Conservation (phyloP, 1,139 yeast species). For the Candida freyschussii region DNA sequence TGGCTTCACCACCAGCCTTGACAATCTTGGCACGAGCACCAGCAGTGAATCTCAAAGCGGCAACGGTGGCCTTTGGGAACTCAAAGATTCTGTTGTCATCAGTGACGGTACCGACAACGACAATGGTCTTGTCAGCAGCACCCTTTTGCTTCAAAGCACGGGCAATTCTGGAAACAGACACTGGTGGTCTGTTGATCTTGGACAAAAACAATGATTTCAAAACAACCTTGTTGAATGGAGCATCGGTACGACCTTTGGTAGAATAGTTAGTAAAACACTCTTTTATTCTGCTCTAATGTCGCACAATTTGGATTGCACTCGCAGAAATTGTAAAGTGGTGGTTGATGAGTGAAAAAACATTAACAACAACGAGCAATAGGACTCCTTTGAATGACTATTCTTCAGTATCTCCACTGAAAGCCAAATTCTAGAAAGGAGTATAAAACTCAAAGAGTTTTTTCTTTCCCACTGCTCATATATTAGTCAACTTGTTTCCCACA, state of each 20-base stretch:
- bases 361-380: conserved; percentile 7
- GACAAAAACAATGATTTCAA: conserved; percentile 94
- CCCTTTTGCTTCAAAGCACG: conserved; percentile 81
- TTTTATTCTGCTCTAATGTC: conserved; percentile 54
- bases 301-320: conserved; percentile 51
- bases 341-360: conserved; percentile 3
- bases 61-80: conserved; percentile 95
- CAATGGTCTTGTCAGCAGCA: conserved; percentile 87
- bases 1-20: conserved; percentile 99
- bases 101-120: conserved; percentile 98
- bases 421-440: conserved; percentile 5
- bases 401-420: conserved; percentile 26
- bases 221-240: conserved; percentile 97
- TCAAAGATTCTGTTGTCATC: conserved; percentile 93
- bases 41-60: conserved; percentile 99
- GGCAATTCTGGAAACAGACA: conserved; percentile 87
- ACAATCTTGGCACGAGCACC: conserved; percentile 97
- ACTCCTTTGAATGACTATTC: conserved; percentile 8
- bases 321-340: conserved; percentile 40
- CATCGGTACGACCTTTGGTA: conserved; percentile 87
- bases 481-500: no score
- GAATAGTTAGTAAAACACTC: conserved; percentile 39
- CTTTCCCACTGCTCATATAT: no score
- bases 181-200: conserved; percentile 99
- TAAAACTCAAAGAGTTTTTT: no score